Conservation (phyloP, 257 asterid species). For the Solanum etuberosum region DNA sequence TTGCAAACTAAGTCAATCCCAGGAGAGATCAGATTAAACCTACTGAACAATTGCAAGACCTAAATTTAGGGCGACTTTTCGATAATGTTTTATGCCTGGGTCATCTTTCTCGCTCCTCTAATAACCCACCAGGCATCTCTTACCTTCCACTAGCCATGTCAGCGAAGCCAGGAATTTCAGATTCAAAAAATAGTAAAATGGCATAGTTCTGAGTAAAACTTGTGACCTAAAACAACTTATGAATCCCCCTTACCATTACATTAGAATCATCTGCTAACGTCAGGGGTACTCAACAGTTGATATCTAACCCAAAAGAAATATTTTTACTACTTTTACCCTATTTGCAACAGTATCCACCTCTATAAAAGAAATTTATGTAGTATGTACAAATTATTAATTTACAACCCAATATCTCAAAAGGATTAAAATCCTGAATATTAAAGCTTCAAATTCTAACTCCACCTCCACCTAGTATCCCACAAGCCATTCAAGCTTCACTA, state of each 20-base stretch:
- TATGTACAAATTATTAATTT: neutral
- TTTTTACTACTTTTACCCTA: neutral
- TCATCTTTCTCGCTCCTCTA: neutral
- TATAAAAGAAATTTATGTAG: neutral
- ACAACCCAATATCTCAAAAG: neutral
- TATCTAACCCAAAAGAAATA: neutral
- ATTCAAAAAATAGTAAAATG: neutral
- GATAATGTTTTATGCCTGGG: neutral
- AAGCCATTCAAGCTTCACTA: neutral
- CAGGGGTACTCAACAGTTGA: neutral
- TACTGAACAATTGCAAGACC: neutral
- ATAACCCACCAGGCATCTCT: neutral
- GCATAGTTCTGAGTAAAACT: neutral
- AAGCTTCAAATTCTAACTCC: neutral
- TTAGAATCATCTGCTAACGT: neutral
- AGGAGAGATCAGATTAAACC: neutral
- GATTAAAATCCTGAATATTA: neutral
- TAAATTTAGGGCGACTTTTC: neutral
- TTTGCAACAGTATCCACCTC: neutral
- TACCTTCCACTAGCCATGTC: neutral
- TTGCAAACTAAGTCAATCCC: neutral
- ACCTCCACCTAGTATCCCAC: neutral
- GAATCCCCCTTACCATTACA: neutral
- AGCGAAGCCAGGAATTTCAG: neutral
- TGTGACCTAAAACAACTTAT: neutral